Conservation (phyloP, 805 yeast genomes). For the Cyberlindnera japonica region DNA sequence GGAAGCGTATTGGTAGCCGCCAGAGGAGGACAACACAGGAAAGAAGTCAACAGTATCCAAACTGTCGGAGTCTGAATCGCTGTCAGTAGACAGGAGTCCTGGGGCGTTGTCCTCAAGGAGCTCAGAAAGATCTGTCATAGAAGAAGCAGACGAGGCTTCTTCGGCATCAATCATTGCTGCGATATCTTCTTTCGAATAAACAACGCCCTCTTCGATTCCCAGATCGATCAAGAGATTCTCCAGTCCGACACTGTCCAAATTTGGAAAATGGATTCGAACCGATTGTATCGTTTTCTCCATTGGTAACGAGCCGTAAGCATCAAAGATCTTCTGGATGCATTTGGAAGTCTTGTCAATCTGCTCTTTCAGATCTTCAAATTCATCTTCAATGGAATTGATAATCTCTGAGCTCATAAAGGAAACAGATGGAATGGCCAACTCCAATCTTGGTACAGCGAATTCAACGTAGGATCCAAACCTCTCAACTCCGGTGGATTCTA, state of each 20-base stretch:
- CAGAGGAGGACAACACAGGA: constrained; percentile 16
- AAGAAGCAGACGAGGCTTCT: constrained; percentile 2
- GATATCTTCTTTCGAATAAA: constrained; percentile 34
- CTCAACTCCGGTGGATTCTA: constrained; percentile 30
- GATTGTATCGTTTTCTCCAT: constrained; percentile 42
- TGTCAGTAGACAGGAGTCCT: constrained; percentile 21
- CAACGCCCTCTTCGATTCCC: constrained; percentile 55
- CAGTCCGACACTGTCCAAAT: constrained; percentile 56
- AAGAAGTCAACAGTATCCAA: constrained; percentile 9
- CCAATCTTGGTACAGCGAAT: constrained; percentile 44
- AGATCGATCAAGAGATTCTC: constrained; percentile 54
- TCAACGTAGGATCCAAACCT: constrained; percentile 52
- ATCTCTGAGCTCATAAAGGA: constrained; percentile 43
- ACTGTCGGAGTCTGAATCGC: constrained; percentile 10
- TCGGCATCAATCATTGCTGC: constrained; percentile 7
- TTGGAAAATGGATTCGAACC: constrained; percentile 66
- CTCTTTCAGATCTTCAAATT: constrained; percentile 35
- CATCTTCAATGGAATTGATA: constrained; percentile 35
- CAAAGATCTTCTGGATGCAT: constrained; percentile 43
- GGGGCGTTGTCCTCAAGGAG: constrained; percentile 20
- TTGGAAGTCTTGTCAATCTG: constrained; percentile 41
- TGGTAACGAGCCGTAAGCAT: constrained; percentile 62
- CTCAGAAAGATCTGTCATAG: constrained; percentile 9
- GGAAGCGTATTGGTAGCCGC: constrained; percentile 10
- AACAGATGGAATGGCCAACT: constrained; percentile 35